phyloP scores from a whole-genome alignment of 495 filamentous ascomycete species.

The Annulohypoxylon maeteangense region DNA sequence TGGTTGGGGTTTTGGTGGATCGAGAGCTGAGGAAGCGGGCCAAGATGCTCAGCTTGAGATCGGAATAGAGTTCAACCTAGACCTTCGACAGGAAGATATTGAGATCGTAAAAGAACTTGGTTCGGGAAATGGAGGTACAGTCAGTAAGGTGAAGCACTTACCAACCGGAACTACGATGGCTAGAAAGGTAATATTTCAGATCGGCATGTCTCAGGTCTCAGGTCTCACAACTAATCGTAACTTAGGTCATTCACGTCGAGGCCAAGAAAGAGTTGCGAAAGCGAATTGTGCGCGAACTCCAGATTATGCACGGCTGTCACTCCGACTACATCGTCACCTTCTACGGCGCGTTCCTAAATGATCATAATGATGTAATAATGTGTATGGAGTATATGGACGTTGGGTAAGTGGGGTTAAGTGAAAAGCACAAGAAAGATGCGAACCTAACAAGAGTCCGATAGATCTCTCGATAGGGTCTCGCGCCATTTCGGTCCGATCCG shows the following conservation, averaged over 20 bases:
- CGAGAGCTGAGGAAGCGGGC: constrained; percentile 63
- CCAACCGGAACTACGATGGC: constrained; percentile 97
- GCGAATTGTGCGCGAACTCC: constrained; percentile 93
- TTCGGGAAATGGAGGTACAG: constrained; percentile 95
- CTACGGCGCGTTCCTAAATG: constrained; percentile 96
- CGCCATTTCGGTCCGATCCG: constrained; percentile 93
- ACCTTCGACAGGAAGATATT: constrained; percentile 90
- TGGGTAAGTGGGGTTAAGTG: constrained; percentile 72
- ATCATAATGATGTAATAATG: constrained; percentile 95
- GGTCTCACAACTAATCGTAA: neutral
- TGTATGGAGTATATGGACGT: constrained; percentile 99
- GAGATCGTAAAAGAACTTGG: constrained; percentile 94
- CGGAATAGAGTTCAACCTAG: constrained; percentile 93
- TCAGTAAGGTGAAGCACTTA: constrained; percentile 96
- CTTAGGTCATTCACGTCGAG: constrained; percentile 95
- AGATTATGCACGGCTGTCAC: constrained; percentile 98
- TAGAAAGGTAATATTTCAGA: constrained; percentile 75
- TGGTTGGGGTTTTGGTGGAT: constrained; percentile 64
- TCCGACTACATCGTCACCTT: constrained; percentile 96
- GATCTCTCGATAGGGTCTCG: constrained; percentile 93
- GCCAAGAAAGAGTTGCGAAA: constrained; percentile 96
- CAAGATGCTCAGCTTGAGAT: constrained; percentile 85
- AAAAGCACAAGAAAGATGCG: neutral
- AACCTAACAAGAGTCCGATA: constrained; percentile 59
- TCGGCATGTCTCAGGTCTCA: neutral